These are phyloP conservation scores for Cavenderia fasciculata DNA, from an alignment of 78 protist species.

Conservation along the genomic window DNA sequence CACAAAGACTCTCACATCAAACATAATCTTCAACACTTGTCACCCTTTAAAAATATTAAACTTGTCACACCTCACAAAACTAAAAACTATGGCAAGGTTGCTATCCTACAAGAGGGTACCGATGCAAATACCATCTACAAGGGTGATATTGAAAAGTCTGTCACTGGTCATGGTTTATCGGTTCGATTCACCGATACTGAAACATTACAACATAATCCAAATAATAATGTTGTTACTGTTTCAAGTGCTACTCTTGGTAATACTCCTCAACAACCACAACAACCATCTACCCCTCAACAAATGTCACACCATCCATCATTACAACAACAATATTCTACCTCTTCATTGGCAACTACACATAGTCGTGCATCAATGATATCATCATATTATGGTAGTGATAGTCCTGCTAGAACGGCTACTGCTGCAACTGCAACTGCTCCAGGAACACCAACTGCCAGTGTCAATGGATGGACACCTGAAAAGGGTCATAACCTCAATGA, in stretches of 20 bases:
- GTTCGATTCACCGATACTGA: constrained; percentile 32
- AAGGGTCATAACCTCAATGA: constrained; percentile 3
- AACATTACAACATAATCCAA: neutral
- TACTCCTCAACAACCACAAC: neutral
- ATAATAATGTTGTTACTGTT: too few relatives aligned
- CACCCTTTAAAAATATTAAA: neutral
- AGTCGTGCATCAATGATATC: too few relatives aligned
- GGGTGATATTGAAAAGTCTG: constrained; percentile 47
- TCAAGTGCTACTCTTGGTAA: neutral
- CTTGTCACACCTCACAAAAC: constrained; percentile 8
- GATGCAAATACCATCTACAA: constrained; percentile 20
- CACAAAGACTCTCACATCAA: neutral
- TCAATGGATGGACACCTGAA: constrained; percentile 2
- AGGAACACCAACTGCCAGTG: neutral
- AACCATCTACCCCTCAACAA: neutral
- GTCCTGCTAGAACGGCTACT: neutral
- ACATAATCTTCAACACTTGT: neutral
- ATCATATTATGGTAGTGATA: neutral
- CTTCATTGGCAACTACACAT: too few relatives aligned
- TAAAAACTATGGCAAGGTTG: constrained; percentile 19
- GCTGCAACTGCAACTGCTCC: too few relatives aligned
- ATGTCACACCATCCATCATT: neutral
- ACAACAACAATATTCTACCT: too few relatives aligned
- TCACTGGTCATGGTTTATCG: constrained; percentile 28
- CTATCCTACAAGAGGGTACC: constrained; percentile 16